phyloP scores from a whole-genome alignment of 2,329 filamentous ascomycete genomes.

The Fusarium sulawesiense region DNA sequence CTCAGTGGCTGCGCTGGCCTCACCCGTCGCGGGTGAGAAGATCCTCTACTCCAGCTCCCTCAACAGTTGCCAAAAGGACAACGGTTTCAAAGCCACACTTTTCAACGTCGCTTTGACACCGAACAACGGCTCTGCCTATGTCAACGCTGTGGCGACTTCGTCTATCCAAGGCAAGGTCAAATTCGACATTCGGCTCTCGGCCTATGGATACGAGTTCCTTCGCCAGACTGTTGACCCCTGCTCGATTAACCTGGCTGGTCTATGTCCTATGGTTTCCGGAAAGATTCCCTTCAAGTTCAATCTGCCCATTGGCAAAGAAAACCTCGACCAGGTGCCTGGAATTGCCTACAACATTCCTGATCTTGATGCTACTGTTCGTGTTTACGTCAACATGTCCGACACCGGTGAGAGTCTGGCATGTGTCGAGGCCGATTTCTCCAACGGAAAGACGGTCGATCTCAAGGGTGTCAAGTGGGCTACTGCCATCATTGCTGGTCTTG shows the following conservation, averaged over 20 bases:
- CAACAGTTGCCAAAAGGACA: constrained; percentile 85
- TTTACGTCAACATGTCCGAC: constrained; percentile 80
- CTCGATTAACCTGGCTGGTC: constrained; percentile 72
- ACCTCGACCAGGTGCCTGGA: constrained; percentile 75
- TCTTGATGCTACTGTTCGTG: constrained; percentile 84
- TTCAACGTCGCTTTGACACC: constrained; percentile 88
- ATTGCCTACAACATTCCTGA: constrained; percentile 93
- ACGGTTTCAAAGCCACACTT: constrained; percentile 85
- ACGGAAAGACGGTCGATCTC: constrained; percentile 91
- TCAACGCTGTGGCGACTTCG: constrained; percentile 84
- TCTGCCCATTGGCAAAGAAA: constrained; percentile 66
- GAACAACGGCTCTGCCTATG: constrained; percentile 75
- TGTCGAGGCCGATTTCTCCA: constrained; percentile 87
- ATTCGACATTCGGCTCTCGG: constrained; percentile 80
- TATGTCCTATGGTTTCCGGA: constrained; percentile 92
- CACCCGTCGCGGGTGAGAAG: constrained; percentile 68
- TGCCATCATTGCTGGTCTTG: constrained; percentile 86
- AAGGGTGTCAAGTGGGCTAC: constrained; percentile 90
- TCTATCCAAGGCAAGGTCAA: constrained; percentile 83
- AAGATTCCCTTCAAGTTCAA: constrained; percentile 81
- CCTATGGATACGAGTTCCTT: constrained; percentile 83
- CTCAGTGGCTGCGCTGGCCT: constrained; percentile 56
- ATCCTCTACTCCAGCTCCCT: constrained; percentile 86
- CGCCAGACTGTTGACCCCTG: constrained; percentile 80
- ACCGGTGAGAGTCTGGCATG: constrained; percentile 77